phyloP scores from a whole-genome alignment of 2,329 filamentous ascomycete species.

The Paramyrothecium sp. region DNA sequence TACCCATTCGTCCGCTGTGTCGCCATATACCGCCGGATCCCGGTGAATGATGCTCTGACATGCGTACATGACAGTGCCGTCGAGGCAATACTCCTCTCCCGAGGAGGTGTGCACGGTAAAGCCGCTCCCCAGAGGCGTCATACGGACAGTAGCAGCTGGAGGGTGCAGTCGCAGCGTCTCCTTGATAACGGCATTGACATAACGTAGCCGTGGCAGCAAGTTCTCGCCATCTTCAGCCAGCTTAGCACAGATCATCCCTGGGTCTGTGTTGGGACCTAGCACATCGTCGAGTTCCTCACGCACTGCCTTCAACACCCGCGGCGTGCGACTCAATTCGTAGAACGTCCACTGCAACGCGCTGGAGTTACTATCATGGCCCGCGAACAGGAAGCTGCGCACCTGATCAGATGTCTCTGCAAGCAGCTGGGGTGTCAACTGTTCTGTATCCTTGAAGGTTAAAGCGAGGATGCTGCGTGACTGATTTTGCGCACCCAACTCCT shows the following conservation, averaged over 20 bases:
- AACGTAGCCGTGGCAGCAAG: slow-evolving; percentile 29
- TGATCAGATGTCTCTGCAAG: slow-evolving; percentile 31
- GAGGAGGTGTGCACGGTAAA: neutral
- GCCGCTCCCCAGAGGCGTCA: slow-evolving; percentile 22
- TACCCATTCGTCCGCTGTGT: slow-evolving; percentile 29
- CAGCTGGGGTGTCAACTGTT: slow-evolving; percentile 21
- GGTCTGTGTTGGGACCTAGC: slow-evolving; percentile 23
- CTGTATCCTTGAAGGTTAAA: slow-evolving; percentile 26
- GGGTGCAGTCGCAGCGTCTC: slow-evolving; percentile 34
- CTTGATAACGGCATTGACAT: slow-evolving; percentile 35
- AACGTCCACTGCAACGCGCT: slow-evolving; percentile 33
- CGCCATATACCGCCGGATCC: slow-evolving; percentile 30
- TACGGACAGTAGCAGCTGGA: slow-evolving; percentile 18
- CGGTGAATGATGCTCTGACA: slow-evolving; percentile 32
- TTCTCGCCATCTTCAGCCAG: slow-evolving; percentile 20
- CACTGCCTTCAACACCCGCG: slow-evolving; percentile 23
- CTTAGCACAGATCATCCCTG: slow-evolving; percentile 9
- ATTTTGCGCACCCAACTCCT: neutral
- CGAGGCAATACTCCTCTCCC: slow-evolving; percentile 19
- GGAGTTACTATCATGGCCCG: slow-evolving; percentile 39
- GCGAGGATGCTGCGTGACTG: slow-evolving; percentile 23
- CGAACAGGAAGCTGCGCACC: slow-evolving; percentile 37
- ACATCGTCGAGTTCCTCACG: slow-evolving; percentile 32
- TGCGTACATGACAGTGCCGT: slow-evolving; percentile 33
- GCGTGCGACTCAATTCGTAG: slow-evolving; percentile 32